A percentile compares a stretch with the other conserved stretches of the same genome.
These are phyloP conservation scores for Fusarium sublunatum DNA, from an alignment of 2,329 filamentous ascomycete species.

Conservation along the genomic window DNA sequence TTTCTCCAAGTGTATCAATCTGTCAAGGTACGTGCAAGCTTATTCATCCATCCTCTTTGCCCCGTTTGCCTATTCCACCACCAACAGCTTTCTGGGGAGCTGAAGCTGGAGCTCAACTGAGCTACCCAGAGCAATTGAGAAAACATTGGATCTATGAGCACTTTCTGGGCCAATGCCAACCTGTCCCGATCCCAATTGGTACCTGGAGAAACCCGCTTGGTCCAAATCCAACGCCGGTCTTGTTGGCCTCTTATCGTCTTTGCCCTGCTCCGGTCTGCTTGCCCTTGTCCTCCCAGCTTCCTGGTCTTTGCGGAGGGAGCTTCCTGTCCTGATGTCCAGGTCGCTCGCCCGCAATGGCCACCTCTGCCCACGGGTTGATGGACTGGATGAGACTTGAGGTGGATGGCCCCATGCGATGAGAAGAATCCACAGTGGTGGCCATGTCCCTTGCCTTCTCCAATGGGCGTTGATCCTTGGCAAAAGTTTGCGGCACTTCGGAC, in stretches of 20 bases:
- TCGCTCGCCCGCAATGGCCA: conserved; percentile 24
- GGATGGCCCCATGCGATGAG: conserved; percentile 42
- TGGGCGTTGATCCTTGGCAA: conserved; percentile 42
- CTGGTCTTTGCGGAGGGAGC: conserved; percentile 37
- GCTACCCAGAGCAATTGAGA: conserved; percentile 18
- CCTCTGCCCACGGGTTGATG: conserved; percentile 38
- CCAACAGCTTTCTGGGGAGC: conserved; percentile 23
- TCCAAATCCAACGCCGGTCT: conserved; percentile 30
- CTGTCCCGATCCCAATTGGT: conserved; percentile 36
- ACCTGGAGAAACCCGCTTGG: conserved; percentile 29
- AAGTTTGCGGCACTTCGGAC: conserved; percentile 45
- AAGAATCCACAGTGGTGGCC: conserved; percentile 43
- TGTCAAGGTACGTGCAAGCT: conserved; percentile 43
- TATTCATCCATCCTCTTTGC: conserved; percentile 16
- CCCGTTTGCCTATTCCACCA: conserved; percentile 29
- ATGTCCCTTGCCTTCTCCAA: conserved; percentile 43
- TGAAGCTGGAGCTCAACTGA: conserved; percentile 17
- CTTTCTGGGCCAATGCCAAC: conserved; percentile 9
- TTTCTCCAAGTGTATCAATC: conserved; percentile 37
- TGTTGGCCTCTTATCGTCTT: conserved; percentile 21
- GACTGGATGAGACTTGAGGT: conserved; percentile 44
- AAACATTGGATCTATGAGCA: conserved; percentile 25
- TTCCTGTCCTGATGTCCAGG: conserved; percentile 20
- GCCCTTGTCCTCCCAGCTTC: conserved; percentile 23
- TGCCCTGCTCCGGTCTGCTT: conserved; percentile 18